These are phyloP conservation scores for Tolypocladium cylindrosporum DNA, from an alignment of 2,329 filamentous ascomycete genomes.

Conservation along the genomic window DNA sequence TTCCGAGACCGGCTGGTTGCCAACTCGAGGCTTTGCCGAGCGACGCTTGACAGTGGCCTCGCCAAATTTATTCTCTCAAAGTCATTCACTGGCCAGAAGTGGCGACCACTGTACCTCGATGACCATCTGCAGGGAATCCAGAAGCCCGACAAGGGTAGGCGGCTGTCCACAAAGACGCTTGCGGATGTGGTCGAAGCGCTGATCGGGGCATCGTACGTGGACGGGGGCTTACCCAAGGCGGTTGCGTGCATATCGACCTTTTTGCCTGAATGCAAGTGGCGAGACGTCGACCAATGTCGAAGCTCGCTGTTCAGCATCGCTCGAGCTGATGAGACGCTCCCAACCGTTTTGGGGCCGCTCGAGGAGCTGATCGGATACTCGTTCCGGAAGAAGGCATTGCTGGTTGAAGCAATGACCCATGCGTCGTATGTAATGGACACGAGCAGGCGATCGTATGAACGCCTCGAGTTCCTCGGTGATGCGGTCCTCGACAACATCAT, in stretches of 20 bases:
- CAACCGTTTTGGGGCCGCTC: constrained; percentile 35
- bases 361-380: constrained; percentile 61
- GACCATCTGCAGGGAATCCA: constrained; percentile 15
- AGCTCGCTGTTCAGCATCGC: constrained; percentile 32
- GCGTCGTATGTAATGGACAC: constrained; percentile 44
- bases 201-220: constrained; percentile 63
- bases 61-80: constrained; percentile 64
- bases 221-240: constrained; percentile 57
- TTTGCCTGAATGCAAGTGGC: constrained; percentile 49
- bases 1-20: constrained; percentile 62
- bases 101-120: constrained; percentile 54
- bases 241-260: constrained; percentile 56
- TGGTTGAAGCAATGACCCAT: constrained; percentile 77
- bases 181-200: constrained; percentile 84
- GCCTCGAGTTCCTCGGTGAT: constrained; percentile 83
- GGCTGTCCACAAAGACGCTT: constrained; percentile 64
- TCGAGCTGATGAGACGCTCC: constrained; percentile 22
- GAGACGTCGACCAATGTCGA: constrained; percentile 29
- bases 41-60: constrained; percentile 53
- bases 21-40: constrained; percentile 61
- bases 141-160: constrained; percentile 15
- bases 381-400: constrained; percentile 57
- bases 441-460: constrained; percentile 41
- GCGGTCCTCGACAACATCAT: constrained; percentile 73
- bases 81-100: constrained; percentile 58